These are phyloP conservation scores for Viridothelium virens DNA, from an alignment of 495 filamentous ascomycete genomes.

Conservation along the genomic window DNA sequence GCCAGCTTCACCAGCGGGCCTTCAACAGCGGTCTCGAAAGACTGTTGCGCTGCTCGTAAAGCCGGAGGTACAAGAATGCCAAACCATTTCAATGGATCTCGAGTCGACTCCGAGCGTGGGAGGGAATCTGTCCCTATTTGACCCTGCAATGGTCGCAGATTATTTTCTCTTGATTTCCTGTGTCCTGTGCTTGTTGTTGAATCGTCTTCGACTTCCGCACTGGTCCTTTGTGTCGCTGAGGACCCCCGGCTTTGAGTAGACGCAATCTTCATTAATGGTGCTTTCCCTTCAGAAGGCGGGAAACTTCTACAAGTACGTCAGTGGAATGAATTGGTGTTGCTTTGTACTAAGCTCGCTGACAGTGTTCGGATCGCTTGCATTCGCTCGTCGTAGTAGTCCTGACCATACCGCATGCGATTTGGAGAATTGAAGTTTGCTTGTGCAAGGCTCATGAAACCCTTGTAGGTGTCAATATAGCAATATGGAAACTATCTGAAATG, in stretches of 20 bases:
- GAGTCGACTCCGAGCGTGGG: constrained; percentile 6
- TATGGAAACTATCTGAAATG: no score
- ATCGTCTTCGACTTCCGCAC: not conserved
- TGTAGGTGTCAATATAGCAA: not conserved
- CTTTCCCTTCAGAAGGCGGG: not conserved
- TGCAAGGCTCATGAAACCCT: constrained; percentile 39
- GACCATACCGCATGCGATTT: constrained; percentile 32
- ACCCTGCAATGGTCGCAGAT: not conserved
- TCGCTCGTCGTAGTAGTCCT: constrained; percentile 41
- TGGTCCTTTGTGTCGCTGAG: not conserved
- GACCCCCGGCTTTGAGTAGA: not conserved
- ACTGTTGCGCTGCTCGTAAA: constrained; percentile 33
- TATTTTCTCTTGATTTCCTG: not conserved
- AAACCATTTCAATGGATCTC: constrained; percentile 41
- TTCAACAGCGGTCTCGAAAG: constrained; percentile 33
- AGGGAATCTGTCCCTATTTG: no score
- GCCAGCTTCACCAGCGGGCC: constrained; percentile 25
- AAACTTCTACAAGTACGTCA: not conserved
- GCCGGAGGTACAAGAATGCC: constrained; percentile 41
- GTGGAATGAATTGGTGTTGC: not conserved
- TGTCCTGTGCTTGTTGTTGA: no score
- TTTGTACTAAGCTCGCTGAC: constrained; percentile 19
- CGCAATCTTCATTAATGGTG: not conserved
- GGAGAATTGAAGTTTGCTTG: constrained; percentile 39
- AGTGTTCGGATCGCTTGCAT: constrained; percentile 36